These are phyloP conservation scores for Colletotrichum incanum DNA, from an alignment of 2,329 filamentous ascomycete genomes.

Conservation along the genomic window DNA sequence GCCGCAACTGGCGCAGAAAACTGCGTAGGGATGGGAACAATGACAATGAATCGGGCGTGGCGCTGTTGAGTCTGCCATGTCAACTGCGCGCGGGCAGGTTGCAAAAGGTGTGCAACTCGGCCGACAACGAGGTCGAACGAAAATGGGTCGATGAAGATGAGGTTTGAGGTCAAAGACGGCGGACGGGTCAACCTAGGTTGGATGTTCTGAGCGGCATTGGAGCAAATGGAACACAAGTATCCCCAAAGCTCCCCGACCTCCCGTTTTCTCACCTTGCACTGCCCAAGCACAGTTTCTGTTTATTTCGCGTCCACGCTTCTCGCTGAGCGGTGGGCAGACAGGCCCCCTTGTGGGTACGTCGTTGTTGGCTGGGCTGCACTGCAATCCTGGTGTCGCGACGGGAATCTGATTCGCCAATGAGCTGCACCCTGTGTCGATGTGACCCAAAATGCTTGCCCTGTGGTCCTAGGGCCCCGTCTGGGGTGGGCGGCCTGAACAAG, in stretches of 20 bases:
- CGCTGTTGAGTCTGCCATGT: slow-evolving; percentile 16
- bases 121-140: neutral
- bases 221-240: neutral
- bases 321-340: neutral
- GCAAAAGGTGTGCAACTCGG: neutral
- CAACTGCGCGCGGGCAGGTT: slow-evolving; percentile 6
- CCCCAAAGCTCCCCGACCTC: slow-evolving; percentile 10
- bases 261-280: slow-evolving; percentile 18
- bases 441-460: neutral
- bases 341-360: slow-evolving; percentile 5
- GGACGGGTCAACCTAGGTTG: neutral
- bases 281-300: slow-evolving; percentile 27
- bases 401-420: slow-evolving; percentile 18
- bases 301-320: slow-evolving; percentile 18
- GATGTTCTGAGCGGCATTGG: too few species aligned
- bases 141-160: neutral
- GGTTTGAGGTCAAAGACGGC: neutral
- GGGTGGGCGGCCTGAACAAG: neutral
- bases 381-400: slow-evolving; percentile 11
- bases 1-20: slow-evolving; percentile 21
- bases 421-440: neutral
- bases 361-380: slow-evolving; percentile 22
- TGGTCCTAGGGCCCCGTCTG: neutral
- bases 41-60: neutral
- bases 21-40: neutral